Base-by-base conservation (phyloP, 2,329 filamentous ascomycete species). In the Erysiphe pulchra region DNA sequence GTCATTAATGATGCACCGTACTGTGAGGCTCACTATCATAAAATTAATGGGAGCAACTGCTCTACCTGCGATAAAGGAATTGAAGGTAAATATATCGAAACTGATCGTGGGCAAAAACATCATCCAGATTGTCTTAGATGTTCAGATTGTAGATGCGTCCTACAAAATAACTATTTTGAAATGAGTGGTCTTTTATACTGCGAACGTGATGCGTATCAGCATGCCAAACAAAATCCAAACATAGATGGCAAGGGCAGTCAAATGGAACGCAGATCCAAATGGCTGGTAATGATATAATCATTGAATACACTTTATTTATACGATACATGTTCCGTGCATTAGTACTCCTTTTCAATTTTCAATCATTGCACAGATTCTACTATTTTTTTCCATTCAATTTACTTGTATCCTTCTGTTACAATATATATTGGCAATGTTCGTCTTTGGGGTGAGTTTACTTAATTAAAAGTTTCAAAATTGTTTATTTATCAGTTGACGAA, bases 51-150 rank as follows among this genome's bases (percentile, higher is more conserved):
- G 44, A 92, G 83, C 42, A 64, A 94, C 1, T 98, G 90, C 59
- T 71, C 72, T 14, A 70, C 70, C 30, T 98, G 90, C 60, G 71
- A 80, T 51, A 66, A 67, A 11, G 90, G 90, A 13, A 95, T 98
- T 52, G 90, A 98, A 61, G 90, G 90, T 0, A 78, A 86, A 53
- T 98, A 92, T 55, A 67, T 94, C 34, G 85, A 93, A 59, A 92
- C 90, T 30, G 80, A 84, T 54, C 61, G 66, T 36, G 65, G 69
- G 32, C 69, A 75, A 53, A 94, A 94, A 59, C 90, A 85, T 61
- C 90, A 98, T 59, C 74, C 83, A 0, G 67, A 72, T 8, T 98
- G 90, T 62, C 83, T 98, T 62, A 77, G 75, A 43, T 95, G 90
- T 58, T 69, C 70, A 40, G 78, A 83, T 52, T 95, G 87, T 57